Percentiles rank a stretch among this genome's conserved stretches.
phyloP scores from a whole-genome alignment of 139 green algal species.

The Micractinium sp. region DNA sequence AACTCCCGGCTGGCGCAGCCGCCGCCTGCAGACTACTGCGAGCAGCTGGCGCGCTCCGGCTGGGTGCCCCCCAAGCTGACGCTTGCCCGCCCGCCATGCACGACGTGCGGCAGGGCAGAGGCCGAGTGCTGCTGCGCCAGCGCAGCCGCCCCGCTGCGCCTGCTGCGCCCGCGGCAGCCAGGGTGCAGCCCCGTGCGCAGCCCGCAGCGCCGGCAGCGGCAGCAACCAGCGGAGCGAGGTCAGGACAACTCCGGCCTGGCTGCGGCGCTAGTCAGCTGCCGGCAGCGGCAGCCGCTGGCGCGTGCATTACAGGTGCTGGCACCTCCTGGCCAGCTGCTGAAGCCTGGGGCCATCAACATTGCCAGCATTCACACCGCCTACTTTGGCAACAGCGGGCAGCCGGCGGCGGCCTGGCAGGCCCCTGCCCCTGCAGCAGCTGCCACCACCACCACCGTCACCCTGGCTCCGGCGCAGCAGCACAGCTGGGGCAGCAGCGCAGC shows the following conservation, averaged over 20 bases:
- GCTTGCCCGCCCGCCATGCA: background rate
- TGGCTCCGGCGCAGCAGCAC: background rate
- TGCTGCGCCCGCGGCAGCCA: background rate
- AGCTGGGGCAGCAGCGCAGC: too few relatives aligned
- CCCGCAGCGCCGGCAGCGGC: background rate
- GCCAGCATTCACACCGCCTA: slow-evolving; percentile 1
- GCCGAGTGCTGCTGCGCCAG: background rate
- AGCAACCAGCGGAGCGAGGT: background rate
- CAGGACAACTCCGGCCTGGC: background rate
- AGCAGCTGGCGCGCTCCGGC: background rate
- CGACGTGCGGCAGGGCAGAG: background rate
- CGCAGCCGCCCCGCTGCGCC: slow-evolving; percentile 1
- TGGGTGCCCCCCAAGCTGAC: slow-evolving; percentile 8
- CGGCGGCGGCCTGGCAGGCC: background rate
- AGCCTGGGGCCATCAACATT: background rate
- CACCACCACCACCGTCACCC: background rate
- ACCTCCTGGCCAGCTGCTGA: too few relatives aligned
- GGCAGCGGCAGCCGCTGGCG: background rate
- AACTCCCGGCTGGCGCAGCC: too few relatives aligned
- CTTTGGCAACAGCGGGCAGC: background rate
- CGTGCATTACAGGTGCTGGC: background rate
- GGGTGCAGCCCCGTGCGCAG: background rate
- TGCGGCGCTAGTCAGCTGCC: background rate
- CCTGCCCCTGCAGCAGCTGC: background rate
- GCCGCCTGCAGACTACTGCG: background rate